Evolutionary conservation across 129 eudicot genomes (phyloP).

Genomic region (Pulicaria dysenterica): DNA sequence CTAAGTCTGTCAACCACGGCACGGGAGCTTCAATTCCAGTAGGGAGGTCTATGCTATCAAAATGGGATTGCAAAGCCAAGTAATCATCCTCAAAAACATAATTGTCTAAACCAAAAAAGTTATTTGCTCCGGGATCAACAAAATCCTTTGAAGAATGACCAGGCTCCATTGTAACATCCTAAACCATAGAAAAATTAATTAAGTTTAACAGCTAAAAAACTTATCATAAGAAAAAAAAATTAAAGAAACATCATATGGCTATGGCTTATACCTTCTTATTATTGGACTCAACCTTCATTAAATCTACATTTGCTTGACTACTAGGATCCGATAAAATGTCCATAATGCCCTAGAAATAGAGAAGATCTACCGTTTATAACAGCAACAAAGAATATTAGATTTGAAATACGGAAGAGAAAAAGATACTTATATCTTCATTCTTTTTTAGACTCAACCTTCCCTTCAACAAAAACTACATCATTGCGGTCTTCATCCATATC

Average conservation of each 20-base stretch:
- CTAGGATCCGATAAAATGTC: conserved; percentile 26
- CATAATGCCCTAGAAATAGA: conserved; percentile 38
- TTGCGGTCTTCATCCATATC: conserved; percentile 67
- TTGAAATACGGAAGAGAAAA: neutral
- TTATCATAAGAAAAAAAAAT: conserved; percentile 15
- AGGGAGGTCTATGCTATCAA: conserved; percentile 70
- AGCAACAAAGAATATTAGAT: neutral
- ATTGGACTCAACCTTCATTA: conserved; percentile 18
- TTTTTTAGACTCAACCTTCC: conserved; percentile 34
- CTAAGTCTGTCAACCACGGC: conserved; percentile 54
- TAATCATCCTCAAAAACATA: conserved; percentile 47
- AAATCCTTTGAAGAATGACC: conserved; percentile 19
- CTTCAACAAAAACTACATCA: conserved; percentile 43
- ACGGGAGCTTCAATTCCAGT: conserved; percentile 76
- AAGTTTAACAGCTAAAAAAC: neutral
- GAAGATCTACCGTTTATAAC: neutral
- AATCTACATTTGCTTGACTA: conserved; percentile 29
- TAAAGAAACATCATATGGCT: neutral
- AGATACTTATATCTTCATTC: conserved; percentile 44
- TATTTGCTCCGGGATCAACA: conserved; percentile 31
- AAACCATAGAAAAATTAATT: neutral
- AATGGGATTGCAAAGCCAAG: conserved; percentile 63
- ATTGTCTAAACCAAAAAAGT: conserved; percentile 43
- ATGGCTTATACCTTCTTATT: conserved; percentile 23
- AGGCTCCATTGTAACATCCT: conserved; percentile 1